A percentile compares a stretch with the other conserved stretches of the same genome.
Conservation (phyloP, 257 asterid genomes). For the Catharanthus roseus region DNA sequence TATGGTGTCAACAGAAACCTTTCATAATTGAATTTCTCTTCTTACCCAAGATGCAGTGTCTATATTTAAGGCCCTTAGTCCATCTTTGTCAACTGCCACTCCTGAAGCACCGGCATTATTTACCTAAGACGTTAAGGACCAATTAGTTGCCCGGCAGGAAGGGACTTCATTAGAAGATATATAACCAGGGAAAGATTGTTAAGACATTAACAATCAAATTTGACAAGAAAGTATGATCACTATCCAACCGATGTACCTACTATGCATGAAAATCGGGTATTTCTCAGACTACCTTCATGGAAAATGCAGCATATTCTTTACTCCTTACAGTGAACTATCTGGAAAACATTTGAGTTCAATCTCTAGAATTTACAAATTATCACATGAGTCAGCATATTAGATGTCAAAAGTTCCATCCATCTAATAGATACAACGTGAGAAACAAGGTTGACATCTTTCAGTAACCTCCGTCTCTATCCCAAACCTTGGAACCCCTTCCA, state of each 20-base stretch:
- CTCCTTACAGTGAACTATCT: not conserved
- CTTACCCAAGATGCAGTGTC: slow-evolving; percentile 63
- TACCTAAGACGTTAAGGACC: slow-evolving; percentile 39
- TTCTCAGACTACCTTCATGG: not conserved
- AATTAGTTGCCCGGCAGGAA: not conserved
- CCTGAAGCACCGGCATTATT: slow-evolving; percentile 87
- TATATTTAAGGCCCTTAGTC: slow-evolving; percentile 47
- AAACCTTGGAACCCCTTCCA: not conserved
- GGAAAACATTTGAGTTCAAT: not conserved
- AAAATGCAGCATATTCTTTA: not conserved
- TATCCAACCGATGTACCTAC: not conserved
- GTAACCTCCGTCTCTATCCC: not conserved
- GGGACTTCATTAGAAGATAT: not conserved
- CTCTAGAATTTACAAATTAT: not conserved
- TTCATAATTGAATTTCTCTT: not conserved
- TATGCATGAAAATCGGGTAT: not conserved
- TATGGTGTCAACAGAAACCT: not conserved
- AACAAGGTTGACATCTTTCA: not conserved
- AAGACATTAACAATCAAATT: not conserved
- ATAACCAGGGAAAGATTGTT: not conserved
- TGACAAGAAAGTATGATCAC: not conserved
- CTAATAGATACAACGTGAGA: not conserved
- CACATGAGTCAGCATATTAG: not conserved
- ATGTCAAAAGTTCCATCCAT: not conserved
- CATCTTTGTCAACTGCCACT: slow-evolving; percentile 58